Conservation (phyloP, 176 grass and related monocot species). For the Musa troglodytarum region DNA sequence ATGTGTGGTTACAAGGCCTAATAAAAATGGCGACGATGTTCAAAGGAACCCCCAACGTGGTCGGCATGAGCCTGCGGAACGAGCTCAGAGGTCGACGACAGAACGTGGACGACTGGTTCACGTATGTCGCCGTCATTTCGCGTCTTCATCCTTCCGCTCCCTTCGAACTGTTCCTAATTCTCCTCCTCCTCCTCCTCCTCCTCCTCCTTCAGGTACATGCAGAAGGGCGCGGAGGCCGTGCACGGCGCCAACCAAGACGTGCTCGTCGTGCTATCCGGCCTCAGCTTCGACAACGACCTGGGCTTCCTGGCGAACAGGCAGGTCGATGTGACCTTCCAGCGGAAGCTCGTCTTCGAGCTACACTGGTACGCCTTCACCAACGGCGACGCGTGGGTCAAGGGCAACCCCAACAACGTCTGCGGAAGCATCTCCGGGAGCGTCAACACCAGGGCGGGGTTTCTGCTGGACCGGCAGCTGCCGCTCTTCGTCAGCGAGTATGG, state of each 20-base stretch:
- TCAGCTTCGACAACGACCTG: conserved; percentile 78
- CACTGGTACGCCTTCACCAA: conserved; percentile 97
- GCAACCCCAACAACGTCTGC: conserved; percentile 72
- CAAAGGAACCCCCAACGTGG: conserved; percentile 34
- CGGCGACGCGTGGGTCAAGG: conserved; percentile 34
- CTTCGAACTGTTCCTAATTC: too few relatives aligned
- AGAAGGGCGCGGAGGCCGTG: conserved; percentile 72
- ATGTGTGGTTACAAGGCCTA: conserved; percentile 61
- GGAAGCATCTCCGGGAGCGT: conserved; percentile 35
- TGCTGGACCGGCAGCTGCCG: conserved; percentile 47
- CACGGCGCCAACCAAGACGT: conserved; percentile 49
- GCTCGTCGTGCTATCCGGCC: conserved; percentile 68
- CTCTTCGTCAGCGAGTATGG: conserved; percentile 88
- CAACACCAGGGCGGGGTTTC: conserved; percentile 51
- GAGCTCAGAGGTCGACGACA: conserved; percentile 63
- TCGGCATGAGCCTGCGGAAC: conserved; percentile 92
- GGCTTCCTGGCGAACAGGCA: conserved; percentile 44
- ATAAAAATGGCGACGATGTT: conserved; percentile 60
- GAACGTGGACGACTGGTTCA: conserved; percentile 74
- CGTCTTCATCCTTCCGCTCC: too few relatives aligned
- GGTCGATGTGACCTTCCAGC: conserved; percentile 43
- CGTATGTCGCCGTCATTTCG: conserved; percentile 20
- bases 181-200: too few relatives aligned
- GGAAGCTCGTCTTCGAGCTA: conserved; percentile 73
- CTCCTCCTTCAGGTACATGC: conserved; percentile 60